Evolutionary conservation across 495 filamentous ascomycete genomes (phyloP).

Genomic region (Aspergillus avenaceus): DNA sequence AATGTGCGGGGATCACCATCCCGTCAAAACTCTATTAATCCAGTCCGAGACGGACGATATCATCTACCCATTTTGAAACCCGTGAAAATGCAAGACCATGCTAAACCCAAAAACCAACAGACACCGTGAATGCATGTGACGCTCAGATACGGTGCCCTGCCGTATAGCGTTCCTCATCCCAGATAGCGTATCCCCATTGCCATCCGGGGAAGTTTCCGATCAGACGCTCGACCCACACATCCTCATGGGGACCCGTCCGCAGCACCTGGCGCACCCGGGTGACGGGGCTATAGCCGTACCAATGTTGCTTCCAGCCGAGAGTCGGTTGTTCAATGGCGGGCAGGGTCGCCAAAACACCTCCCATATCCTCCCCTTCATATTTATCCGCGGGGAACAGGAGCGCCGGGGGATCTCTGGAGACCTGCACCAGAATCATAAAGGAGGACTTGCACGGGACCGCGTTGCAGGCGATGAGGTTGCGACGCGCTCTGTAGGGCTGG

Average conservation of each 20-base stretch:
- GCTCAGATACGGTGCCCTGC: not conserved
- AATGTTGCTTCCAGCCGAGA: constrained; percentile 8
- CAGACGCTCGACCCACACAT: not conserved
- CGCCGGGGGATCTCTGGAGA: not conserved
- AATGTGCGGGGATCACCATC: no score
- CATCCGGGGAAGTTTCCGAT: constrained; percentile 6
- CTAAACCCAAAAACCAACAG: no score
- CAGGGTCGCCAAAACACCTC: not conserved
- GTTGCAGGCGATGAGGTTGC: constrained; percentile 6
- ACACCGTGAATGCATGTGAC: no score
- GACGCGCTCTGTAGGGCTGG: constrained; percentile 4
- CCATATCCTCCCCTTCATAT: not conserved
- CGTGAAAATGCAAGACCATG: no score
- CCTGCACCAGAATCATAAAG: constrained; percentile 7
- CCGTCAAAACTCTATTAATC: no score
- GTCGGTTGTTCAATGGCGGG: constrained; percentile 2
- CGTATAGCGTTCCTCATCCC: not conserved
- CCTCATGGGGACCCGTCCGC: not conserved
- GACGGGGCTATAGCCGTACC: not conserved
- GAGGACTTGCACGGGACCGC: constrained; percentile 9
- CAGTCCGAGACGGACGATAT: no score
- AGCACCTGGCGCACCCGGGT: not conserved
- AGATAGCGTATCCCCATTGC: constrained; percentile 10
- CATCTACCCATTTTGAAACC: no score
- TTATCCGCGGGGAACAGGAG: constrained; percentile 3